phyloP scores from a whole-genome alignment of 352 stramenopile species.

The Pythium rhizo-oryzae region DNA sequence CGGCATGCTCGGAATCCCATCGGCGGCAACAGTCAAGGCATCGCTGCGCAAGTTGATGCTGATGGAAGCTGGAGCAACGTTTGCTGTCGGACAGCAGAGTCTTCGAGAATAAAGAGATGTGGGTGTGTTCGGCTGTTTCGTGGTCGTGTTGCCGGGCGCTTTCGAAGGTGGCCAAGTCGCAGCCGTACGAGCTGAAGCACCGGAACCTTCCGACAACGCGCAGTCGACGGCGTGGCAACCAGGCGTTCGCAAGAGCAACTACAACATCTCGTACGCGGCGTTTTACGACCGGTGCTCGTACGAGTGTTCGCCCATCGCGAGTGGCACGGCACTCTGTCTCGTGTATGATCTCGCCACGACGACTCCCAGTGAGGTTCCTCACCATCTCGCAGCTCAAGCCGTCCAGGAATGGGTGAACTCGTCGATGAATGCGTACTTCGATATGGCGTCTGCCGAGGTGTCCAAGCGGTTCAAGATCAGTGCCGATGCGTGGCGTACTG shows the following conservation, averaged over 20 bases:
- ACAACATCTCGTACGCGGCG: neutral
- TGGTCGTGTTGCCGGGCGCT: neutral
- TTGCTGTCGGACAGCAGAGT: too few species aligned
- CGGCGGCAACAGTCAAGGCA: too few species aligned
- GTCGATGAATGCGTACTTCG: neutral
- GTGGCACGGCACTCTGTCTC: neutral
- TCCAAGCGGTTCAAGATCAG: neutral
- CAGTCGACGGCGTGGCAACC: neutral
- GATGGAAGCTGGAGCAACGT: too few species aligned
- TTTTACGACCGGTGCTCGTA: neutral
- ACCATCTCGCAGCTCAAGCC: neutral
- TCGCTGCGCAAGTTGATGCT: too few species aligned
- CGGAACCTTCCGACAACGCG: too few species aligned
- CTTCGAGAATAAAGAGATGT: too few species aligned
- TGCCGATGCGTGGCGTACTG: neutral
- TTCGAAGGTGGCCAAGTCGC: neutral
- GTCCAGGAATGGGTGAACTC: neutral
- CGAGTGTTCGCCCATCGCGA: neutral
- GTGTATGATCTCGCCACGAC: constrained; percentile 6
- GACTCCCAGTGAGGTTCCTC: neutral
- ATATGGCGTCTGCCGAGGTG: neutral
- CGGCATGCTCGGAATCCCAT: too few species aligned
- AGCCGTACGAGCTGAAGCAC: too few species aligned
- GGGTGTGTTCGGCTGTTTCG: constrained; percentile 5
- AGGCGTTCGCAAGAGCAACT: neutral